These are phyloP conservation scores for Penicillium sp. DNA, from an alignment of 2,329 filamentous ascomycete genomes.

Conservation along the genomic window DNA sequence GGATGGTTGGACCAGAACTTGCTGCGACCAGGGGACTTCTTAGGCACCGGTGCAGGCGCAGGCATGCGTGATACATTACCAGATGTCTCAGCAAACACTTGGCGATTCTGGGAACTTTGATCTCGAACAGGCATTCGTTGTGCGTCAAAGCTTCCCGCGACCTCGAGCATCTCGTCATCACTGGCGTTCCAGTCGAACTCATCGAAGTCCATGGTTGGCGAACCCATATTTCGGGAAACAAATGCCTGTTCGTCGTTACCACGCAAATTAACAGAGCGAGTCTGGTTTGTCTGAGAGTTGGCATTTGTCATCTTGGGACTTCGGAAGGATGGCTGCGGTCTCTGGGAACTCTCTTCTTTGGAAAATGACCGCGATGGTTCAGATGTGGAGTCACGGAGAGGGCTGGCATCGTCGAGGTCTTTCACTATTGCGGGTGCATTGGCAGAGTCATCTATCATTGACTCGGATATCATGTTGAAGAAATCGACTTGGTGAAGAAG, in stretches of 20 bases:
- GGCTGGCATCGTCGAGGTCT: too few species aligned
- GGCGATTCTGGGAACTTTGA: constrained; percentile 22
- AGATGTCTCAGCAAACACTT: constrained; percentile 40
- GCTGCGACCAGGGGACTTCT: constrained; percentile 30
- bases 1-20: constrained; percentile 54
- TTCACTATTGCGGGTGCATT: too few species aligned
- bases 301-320: constrained; percentile 7
- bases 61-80: constrained; percentile 34
- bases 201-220: constrained; percentile 24
- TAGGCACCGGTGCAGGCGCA: constrained; percentile 10
- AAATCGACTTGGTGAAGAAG: constrained; percentile 31
- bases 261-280: constrained; percentile 18
- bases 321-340: constrained; percentile 1
- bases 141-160: constrained; percentile 32
- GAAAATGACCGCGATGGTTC: constrained; percentile 1
- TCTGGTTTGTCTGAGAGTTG: constrained; percentile 9
- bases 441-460: too few species aligned
- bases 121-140: constrained; percentile 13
- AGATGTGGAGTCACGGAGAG: background rate
- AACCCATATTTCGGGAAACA: constrained; percentile 41
- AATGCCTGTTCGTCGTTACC: constrained; percentile 23
- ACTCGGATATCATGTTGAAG: constrained; percentile 14
- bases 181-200: constrained; percentile 43
- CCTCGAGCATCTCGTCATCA: constrained; percentile 45
- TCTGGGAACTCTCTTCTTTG: constrained; percentile 4